Base-by-base conservation (phyloP, 2,329 filamentous ascomycete species). In the Neonectria ditissima region DNA sequence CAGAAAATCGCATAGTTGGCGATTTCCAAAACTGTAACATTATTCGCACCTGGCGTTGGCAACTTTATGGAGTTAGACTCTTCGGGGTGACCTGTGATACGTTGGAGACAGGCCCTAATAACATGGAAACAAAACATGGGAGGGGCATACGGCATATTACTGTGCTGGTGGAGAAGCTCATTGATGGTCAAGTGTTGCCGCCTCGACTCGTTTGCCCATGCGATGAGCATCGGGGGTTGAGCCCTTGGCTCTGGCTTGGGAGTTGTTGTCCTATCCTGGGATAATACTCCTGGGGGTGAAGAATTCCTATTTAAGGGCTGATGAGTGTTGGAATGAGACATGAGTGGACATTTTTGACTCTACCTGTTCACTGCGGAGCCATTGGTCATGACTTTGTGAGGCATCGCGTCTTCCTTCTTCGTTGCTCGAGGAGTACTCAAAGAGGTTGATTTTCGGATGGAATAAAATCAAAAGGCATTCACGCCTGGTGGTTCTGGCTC, bases 11-110 rank as follows among this genome's bases (percentile, higher is more conserved):
- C 37, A 20, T 47, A 54, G 8, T 52, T 32, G 62, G 41, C 54
- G 45, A 44, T 45, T 53, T 34, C 22, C 9, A 47, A 58, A 39
- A 57, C 34, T 68, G 61, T 69, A 72, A 72, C 47, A 67, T 69
- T 58, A 71, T 66, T 52, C 51, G 54, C 54, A 60, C 62, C 67
- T 71, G 71, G 71, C 70, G 71, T 73, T 70, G 65, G 59, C 43
- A 59, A 65, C 55, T 59, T 63, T 59, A 59, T 56, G 71, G 68
- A 72, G 65, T 72, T 73, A 53, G 48, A 64, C 28, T 67, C 56
- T 55, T 60, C 44, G 58, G 54, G 37, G 32, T 61, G 56, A 55
- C 56, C 52, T 69, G 60, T 57, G 28, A 66, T 48, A 37, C 50
- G 63, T 68, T 59, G 64, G 64, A 69, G 62, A 66, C 45, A 62